These are phyloP conservation scores for Limtongia smithiae DNA, from an alignment of 805 yeast genomes.

Conservation along the genomic window DNA sequence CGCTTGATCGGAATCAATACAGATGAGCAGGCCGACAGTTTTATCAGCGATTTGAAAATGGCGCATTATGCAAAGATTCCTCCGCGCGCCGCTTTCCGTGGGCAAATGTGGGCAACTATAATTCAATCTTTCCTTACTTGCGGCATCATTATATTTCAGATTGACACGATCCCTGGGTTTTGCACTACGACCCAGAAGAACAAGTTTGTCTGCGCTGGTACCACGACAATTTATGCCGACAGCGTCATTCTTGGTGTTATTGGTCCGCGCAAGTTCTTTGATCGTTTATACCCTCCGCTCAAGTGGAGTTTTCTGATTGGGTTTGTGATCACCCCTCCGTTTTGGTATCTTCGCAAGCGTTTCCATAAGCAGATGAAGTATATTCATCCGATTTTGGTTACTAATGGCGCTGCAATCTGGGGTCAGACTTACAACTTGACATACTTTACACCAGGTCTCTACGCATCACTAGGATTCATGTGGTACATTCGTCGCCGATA, in stretches of 20 bases:
- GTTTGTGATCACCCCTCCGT: slow-evolving; percentile 13
- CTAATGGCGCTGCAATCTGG: slow-evolving; percentile 12
- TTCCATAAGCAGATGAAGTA: slow-evolving; percentile 3
- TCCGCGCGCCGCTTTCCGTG: slow-evolving; percentile 56
- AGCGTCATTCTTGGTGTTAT: slow-evolving; percentile 62
- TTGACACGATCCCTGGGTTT: slow-evolving; percentile 39
- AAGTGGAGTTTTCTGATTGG: slow-evolving; percentile 29
- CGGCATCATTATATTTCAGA: slow-evolving; percentile 43
- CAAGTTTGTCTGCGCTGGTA: slow-evolving; percentile 48
- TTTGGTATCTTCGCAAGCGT: slow-evolving; percentile 11
- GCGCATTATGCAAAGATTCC: slow-evolving; percentile 65
- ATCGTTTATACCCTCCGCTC: slow-evolving; percentile 36
- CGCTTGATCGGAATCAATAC: slow-evolving; percentile 48
- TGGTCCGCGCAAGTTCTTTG: slow-evolving; percentile 59
- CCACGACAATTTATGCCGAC: slow-evolving; percentile 51
- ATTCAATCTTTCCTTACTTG: slow-evolving; percentile 47
- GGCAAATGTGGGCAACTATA: slow-evolving; percentile 46
- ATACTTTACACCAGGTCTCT: slow-evolving; percentile 17
- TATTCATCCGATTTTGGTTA: slow-evolving; percentile 10
- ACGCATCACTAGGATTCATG: slow-evolving; percentile 51
- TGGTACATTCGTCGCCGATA: slow-evolving; percentile 53
- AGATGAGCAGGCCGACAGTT: slow-evolving; percentile 52
- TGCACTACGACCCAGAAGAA: slow-evolving; percentile 45
- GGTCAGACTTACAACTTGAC: slow-evolving; percentile 14
- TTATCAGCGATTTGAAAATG: slow-evolving; percentile 55